These are phyloP conservation scores for Cystobasidium tubakii DNA, from an alignment of 768 basidiomycete genomes.

Conservation along the genomic window DNA sequence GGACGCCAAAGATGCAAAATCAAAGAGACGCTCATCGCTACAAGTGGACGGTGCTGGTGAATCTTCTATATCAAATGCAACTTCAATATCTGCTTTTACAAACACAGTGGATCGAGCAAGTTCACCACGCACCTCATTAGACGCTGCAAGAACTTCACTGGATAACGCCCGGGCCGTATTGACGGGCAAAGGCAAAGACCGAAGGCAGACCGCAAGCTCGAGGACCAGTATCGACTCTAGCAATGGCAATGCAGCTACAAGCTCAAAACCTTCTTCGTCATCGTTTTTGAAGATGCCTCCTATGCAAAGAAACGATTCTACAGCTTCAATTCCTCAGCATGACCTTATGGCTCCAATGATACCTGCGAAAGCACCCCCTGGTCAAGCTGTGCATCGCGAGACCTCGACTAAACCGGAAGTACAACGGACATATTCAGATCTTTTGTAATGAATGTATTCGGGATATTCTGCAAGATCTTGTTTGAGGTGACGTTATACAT, in stretches of 20 bases:
- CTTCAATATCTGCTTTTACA: background rate
- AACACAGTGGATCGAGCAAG: background rate
- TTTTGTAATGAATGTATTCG: background rate
- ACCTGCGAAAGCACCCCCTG: conserved; percentile 14
- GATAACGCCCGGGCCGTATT: background rate
- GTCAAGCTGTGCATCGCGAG: background rate
- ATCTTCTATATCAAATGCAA: background rate
- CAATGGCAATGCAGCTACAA: conserved; percentile 4
- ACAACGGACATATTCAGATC: conserved; percentile 11
- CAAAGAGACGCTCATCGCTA: background rate
- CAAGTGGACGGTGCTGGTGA: background rate
- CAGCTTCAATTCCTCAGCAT: conserved; percentile 15
- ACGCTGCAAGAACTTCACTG: background rate
- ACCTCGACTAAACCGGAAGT: background rate
- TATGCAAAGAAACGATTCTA: conserved; percentile 35
- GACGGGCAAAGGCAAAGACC: background rate
- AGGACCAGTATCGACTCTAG: too few relatives aligned
- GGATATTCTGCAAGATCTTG: too few relatives aligned
- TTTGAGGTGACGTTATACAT: too few relatives aligned
- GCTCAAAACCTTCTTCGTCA: background rate
- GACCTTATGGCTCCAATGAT: conserved; percentile 22
- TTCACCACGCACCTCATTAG: background rate
- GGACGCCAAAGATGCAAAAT: background rate
- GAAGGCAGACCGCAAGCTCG: background rate
- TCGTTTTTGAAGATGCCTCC: conserved; percentile 34